phyloP scores from a whole-genome alignment of 2,329 filamentous ascomycete species.

The Cryphonectria radicalis region DNA sequence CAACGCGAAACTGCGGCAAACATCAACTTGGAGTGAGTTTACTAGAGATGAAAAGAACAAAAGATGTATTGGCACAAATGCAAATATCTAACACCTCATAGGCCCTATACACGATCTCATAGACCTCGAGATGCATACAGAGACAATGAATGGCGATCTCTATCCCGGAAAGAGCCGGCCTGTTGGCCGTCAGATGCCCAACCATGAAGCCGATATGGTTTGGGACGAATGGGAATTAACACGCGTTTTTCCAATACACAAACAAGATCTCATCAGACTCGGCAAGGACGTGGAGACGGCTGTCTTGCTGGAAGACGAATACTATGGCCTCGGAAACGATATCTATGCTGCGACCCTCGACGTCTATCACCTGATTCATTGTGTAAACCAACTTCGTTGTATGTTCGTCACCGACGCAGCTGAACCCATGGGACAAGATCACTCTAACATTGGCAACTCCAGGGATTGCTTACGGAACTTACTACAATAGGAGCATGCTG shows the following conservation, averaged over 20 bases:
- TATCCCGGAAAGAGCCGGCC: too few relatives aligned
- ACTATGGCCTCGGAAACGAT: conserved; percentile 40
- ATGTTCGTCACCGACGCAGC: not conserved
- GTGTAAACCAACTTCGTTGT: conserved; percentile 38
- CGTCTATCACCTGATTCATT: conserved; percentile 41
- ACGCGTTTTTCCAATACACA: conserved; percentile 32
- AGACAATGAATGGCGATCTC: too few relatives aligned
- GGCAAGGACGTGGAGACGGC: conserved; percentile 38
- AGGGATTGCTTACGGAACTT: conserved; percentile 34
- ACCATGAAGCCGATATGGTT: conserved; percentile 35
- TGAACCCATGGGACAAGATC: not conserved
- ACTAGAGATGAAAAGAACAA: too few relatives aligned
- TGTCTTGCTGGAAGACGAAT: conserved; percentile 36
- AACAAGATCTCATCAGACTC: not conserved
- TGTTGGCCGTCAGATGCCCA: too few relatives aligned
- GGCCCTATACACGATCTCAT: too few relatives aligned
- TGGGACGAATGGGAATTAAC: conserved; percentile 40
- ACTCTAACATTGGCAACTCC: not conserved
- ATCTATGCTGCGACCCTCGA: conserved; percentile 41
- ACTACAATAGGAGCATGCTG: conserved; percentile 31
- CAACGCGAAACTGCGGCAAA: too few relatives aligned
- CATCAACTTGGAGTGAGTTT: too few relatives aligned
- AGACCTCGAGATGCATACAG: too few relatives aligned
- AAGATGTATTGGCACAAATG: too few relatives aligned
- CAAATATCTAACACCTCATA: too few relatives aligned